Conservation (phyloP, 1,139 yeast species). For the Geotrichum histeridarum region DNA sequence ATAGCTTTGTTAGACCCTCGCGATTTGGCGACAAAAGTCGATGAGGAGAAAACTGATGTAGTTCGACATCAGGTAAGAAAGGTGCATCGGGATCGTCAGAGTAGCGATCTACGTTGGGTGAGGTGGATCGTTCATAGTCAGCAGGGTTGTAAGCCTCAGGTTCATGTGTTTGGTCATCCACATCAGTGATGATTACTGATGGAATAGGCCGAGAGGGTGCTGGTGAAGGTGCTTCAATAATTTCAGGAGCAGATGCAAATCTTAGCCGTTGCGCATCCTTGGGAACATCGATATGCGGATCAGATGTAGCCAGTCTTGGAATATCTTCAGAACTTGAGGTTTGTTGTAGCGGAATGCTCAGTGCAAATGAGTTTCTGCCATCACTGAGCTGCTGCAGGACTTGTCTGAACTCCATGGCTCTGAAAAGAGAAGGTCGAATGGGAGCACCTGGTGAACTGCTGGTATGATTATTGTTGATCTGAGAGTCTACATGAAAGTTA, state of each 20-base stretch:
- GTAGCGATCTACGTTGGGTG: slow-evolving; percentile 12
- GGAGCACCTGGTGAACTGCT: slow-evolving; percentile 24
- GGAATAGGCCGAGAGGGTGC: slow-evolving; percentile 13
- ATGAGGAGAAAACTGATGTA: background rate
- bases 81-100: slow-evolving; percentile 9
- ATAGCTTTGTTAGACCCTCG: background rate
- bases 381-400: slow-evolving; percentile 25
- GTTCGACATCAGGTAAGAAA: background rate
- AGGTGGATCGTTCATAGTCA: slow-evolving; percentile 13
- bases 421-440: slow-evolving; percentile 43
- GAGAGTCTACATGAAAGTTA: slow-evolving; percentile 7
- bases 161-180: slow-evolving; percentile 1
- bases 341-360: slow-evolving; percentile 14
- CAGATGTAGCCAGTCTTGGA: slow-evolving; percentile 3
- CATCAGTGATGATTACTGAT: slow-evolving; percentile 21
- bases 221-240: background rate
- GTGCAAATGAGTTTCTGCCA: slow-evolving; percentile 16
- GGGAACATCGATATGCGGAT: background rate
- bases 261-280: background rate
- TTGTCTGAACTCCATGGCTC: slow-evolving; percentile 42
- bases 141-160: slow-evolving; percentile 11
- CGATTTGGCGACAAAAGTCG: background rate
- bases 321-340: background rate
- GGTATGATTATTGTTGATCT: slow-evolving; percentile 6
- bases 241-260: background rate